These are phyloP conservation scores for Cantharellus anzutake DNA, from an alignment of 768 basidiomycete genomes.

Conservation along the genomic window DNA sequence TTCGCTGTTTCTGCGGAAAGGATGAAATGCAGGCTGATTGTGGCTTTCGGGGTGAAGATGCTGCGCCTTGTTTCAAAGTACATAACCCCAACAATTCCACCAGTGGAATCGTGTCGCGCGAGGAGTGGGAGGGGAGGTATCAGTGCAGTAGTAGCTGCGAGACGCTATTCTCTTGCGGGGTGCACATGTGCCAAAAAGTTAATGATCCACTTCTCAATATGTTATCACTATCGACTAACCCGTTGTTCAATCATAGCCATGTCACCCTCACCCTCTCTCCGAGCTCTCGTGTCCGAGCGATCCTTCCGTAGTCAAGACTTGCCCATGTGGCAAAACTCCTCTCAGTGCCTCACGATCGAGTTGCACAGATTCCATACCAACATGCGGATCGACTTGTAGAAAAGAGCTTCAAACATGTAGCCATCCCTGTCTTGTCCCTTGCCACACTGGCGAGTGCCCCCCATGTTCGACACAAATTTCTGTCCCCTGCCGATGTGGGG, in stretches of 20 bases:
- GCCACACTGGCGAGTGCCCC: slow-evolving; percentile 66
- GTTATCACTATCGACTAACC: slow-evolving; percentile 6
- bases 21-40: slow-evolving; percentile 40
- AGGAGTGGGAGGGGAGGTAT: slow-evolving; percentile 46
- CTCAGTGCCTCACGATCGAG: slow-evolving; percentile 29
- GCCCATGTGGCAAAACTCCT: slow-evolving; percentile 61
- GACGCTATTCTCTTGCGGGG: slow-evolving; percentile 58
- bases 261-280: slow-evolving; percentile 50
- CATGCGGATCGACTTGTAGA: slow-evolving; percentile 49
- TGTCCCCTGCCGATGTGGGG: slow-evolving; percentile 75
- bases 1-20: slow-evolving; percentile 68
- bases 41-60: slow-evolving; percentile 22
- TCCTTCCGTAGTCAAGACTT: slow-evolving; percentile 44
- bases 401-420: slow-evolving; percentile 45
- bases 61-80: slow-evolving; percentile 15
- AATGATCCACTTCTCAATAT: background rate
- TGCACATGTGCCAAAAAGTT: slow-evolving; percentile 48
- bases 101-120: background rate
- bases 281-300: slow-evolving; percentile 54
- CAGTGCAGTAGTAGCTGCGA: slow-evolving; percentile 43
- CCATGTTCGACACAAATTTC: slow-evolving; percentile 54
- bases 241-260: slow-evolving; percentile 15
- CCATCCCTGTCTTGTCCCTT: slow-evolving; percentile 49
- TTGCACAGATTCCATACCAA: slow-evolving; percentile 33
- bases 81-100: no score